Percentiles rank a stretch among this genome's conserved stretches.
phyloP scores from a whole-genome alignment of 169 alveolate species.

The Eimeria tenella region DNA sequence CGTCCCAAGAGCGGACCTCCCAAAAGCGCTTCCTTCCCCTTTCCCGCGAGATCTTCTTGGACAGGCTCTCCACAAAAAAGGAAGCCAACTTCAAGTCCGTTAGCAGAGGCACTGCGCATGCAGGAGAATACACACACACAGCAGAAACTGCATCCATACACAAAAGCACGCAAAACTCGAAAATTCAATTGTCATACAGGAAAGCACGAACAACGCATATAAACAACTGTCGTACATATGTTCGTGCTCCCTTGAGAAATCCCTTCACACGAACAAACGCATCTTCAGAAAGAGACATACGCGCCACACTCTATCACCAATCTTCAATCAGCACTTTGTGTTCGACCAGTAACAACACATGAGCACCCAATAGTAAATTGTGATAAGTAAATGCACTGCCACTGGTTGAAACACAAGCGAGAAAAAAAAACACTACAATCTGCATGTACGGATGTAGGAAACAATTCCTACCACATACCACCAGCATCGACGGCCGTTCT shows the following conservation, averaged over 20 bases:
- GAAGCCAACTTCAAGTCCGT: constrained; percentile 76
- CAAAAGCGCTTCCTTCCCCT: constrained; percentile 77
- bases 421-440: no score
- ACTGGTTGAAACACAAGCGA: no score
- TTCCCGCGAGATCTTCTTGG: constrained; percentile 79
- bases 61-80: constrained; percentile 77
- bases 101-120: constrained; percentile 64
- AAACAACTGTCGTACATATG: background rate
- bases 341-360: no score
- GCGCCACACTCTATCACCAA: no score
- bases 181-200: background rate
- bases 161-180: background rate
- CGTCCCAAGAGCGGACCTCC: constrained; percentile 78
- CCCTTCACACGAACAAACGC: background rate
- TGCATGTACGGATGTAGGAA: no score
- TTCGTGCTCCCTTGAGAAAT: background rate
- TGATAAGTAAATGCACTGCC: no score
- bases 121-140: background rate
- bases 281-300: background rate
- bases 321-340: no score
- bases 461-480: background rate
- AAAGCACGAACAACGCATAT: background rate
- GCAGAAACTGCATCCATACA: no score
- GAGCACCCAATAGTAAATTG: no score
- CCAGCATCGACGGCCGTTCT: constrained; percentile 79